A percentile compares a stretch with the other conserved stretches of the same genome.
phyloP scores from a whole-genome alignment of 2,329 filamentous ascomycete genomes.

The Ceratocystis ficicola region DNA sequence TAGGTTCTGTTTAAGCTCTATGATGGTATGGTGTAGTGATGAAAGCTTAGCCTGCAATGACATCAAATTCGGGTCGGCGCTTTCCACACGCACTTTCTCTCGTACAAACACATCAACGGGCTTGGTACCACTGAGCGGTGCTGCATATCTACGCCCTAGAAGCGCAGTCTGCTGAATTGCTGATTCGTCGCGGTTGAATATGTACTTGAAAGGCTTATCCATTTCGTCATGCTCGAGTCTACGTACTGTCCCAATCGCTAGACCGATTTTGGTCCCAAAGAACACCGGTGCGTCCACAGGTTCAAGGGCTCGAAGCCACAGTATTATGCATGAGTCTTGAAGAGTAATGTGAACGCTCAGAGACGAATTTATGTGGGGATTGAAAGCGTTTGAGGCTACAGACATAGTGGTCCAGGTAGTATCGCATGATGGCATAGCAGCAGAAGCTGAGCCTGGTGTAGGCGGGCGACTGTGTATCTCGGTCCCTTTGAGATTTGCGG shows the following conservation, averaged over 20 bases:
- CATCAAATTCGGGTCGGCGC: slow-evolving; percentile 75
- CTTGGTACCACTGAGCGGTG: slow-evolving; percentile 24
- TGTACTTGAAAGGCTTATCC: slow-evolving; percentile 60
- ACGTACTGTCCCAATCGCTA: slow-evolving; percentile 53
- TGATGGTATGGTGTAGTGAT: slow-evolving; percentile 62
- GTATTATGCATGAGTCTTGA: slow-evolving; percentile 56
- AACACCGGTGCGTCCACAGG: slow-evolving; percentile 50
- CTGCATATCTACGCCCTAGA: slow-evolving; percentile 14
- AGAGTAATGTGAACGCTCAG: slow-evolving; percentile 65
- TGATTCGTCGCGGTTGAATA: slow-evolving; percentile 26
- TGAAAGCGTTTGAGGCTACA: slow-evolving; percentile 35
- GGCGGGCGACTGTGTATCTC: slow-evolving; percentile 25
- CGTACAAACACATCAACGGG: slow-evolving; percentile 62
- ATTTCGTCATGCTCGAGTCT: slow-evolving; percentile 67
- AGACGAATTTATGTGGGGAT: slow-evolving; percentile 39
- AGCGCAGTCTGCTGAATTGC: not conserved
- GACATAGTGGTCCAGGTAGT: slow-evolving; percentile 36
- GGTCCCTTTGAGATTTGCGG: slow-evolving; percentile 43
- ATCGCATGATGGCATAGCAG: slow-evolving; percentile 27
- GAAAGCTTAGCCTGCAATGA: slow-evolving; percentile 71
- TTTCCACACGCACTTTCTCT: slow-evolving; percentile 83
- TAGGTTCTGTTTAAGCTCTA: slow-evolving; percentile 57
- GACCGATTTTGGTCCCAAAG: slow-evolving; percentile 54
- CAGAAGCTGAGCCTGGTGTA: slow-evolving; percentile 29
- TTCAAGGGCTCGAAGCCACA: slow-evolving; percentile 59